Base-by-base conservation (phyloP, 768 basidiomycete genomes). In the Cubamyces lactineus region DNA sequence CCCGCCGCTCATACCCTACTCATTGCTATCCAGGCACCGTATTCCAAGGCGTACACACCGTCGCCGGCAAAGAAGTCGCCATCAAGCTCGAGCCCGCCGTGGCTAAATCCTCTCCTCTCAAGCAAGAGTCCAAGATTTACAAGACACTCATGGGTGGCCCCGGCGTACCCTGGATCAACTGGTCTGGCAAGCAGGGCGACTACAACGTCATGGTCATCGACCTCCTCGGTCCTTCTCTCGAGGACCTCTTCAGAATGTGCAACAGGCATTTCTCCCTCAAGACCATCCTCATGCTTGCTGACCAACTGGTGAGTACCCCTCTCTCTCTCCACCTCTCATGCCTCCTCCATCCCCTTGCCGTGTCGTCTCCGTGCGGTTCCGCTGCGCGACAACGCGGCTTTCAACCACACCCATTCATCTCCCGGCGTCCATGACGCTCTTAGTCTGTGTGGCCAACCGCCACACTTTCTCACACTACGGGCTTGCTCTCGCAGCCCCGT, bases 181-280 rank as follows among this genome's bases (percentile, higher is more conserved):
- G 92, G 86, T 92, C 89, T 5, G 94, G 94, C 30, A 88, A 85
- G 63, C 88, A 96, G 71, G 96, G 90, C 30, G 87, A 95, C 74
- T 98, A 95, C 78, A 98, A 98, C 71, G 95, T 98, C 69, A 92
- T 99, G 83, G 92, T 98, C 71, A 94, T 98, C 71, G 96, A 98
- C 80, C 84, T 98, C 26, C 84, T 99, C 41, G 96, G 96, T 0
- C 94, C 96, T 3, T 89, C 88, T 2, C 79, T 94, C 52, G 92
- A 94, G 67, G 91, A 93, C 75, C 82, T 92, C 53, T 93, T 93
- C 81, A 89, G 92, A 73, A 84, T 86, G 77, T 93, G 91, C 74
- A 95, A 95, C 78, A 86, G 91, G 60, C 90, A 92, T 70, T 98
- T 99, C 74, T 88, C 88, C 3, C 82, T 98, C 73, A 98, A 96